Conservation (phyloP, 2,329 filamentous ascomycete genomes). For the Botrytis tulipae region DNA sequence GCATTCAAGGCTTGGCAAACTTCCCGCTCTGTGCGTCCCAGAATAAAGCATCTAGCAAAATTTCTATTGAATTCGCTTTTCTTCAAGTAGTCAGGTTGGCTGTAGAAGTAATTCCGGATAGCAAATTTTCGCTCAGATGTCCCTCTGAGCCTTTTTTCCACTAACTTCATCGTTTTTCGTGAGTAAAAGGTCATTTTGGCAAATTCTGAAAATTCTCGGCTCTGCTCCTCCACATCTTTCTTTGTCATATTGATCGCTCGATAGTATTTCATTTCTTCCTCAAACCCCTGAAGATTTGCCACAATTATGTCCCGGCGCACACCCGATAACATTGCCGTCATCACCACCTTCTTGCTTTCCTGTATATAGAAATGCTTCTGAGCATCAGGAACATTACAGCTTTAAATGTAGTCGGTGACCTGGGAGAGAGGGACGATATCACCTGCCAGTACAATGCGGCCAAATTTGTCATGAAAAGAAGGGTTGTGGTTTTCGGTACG, state of each 20-base stretch:
- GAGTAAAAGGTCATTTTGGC: rapidly evolving
- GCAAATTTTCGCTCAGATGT: background rate
- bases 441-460: rapidly evolving
- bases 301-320: background rate
- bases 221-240: background rate
- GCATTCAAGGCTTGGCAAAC: background rate
- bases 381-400: background rate
- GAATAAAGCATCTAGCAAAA: background rate
- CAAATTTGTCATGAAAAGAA: background rate
- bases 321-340: background rate
- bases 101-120: background rate
- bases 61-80: rapidly evolving
- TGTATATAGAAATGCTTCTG: background rate
- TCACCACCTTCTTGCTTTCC: background rate
- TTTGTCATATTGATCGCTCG: background rate
- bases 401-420: background rate
- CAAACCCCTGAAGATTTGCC: background rate
- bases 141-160: background rate
- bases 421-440: background rate
- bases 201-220: background rate
- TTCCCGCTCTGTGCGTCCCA: background rate
- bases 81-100: background rate
- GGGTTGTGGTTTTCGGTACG: background rate
- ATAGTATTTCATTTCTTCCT: background rate
- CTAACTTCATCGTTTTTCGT: background rate